Base-by-base conservation (phyloP, 148 eudicot genomes). In the Camellia japonica region DNA sequence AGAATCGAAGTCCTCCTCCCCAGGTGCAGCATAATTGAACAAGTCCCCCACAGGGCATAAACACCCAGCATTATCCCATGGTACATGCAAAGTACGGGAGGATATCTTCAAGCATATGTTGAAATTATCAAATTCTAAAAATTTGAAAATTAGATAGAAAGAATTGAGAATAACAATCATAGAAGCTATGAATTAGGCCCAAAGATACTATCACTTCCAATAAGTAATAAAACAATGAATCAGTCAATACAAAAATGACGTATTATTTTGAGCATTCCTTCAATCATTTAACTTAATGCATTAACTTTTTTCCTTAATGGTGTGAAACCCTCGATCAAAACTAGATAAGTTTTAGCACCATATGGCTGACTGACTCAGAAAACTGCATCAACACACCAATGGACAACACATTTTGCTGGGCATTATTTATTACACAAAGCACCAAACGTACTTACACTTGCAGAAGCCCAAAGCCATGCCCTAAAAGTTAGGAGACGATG, bases 401-500 rank as follows among this genome's bases (percentile, higher is more conserved):
- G 23, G 14, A 68, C 18, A 20, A 65, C 30, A 18, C 44, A 62
- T 43, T 43, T 63, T 19, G 16, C 12, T 41, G 73, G 51, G 73
- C 3, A 52, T 9, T 41, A 58, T 9, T 64, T 44, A 14, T 43
- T 46, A 46, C 44, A 64, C 60, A 49, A 38, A 66, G 71, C 80
- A 71, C 41, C 55, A 30, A 63, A 68, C 43, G 38, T 63, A 80
- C 95, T 92, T 80, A 96, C 99, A 72, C 90, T 92, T 80, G 93
- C 94, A 80, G 91, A 89, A 84, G 99, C 95, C 99, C 99, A 96
- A 47, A 92, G 86, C 99, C 99, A 96, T 19, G 98, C 97, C 86
- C 84, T 90, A 68, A 94, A 87, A 75, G 87, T 87, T 74, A 60
- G 77, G 67, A 91, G 81, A 60, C 80, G 90, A 84, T 86, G 85